A percentile compares a stretch with the other conserved stretches of the same genome.
These are phyloP conservation scores for Magnaporthales sp. DNA, from an alignment of 2,329 filamentous ascomycete species.

Conservation along the genomic window DNA sequence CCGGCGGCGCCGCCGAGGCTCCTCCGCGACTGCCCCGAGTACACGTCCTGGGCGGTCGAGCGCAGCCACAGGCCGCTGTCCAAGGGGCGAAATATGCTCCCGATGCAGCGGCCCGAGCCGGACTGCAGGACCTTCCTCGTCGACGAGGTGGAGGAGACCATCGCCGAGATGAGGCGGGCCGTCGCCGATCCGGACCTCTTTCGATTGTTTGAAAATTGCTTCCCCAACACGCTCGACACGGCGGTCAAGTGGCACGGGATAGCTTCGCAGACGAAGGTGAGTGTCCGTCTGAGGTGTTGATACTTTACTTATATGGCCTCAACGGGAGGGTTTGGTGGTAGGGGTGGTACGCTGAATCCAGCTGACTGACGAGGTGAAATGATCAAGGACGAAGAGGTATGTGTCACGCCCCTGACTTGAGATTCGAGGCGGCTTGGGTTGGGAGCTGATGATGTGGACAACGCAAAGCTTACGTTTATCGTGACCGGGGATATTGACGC, in stretches of 20 bases:
- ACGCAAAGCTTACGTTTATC: constrained; percentile 61
- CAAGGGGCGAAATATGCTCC: background rate
- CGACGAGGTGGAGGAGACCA: constrained; percentile 60
- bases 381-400: constrained; percentile 22
- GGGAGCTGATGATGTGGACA: background rate
- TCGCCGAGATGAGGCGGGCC: constrained; percentile 28
- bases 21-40: background rate
- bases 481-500: constrained; percentile 35
- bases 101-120: constrained; percentile 41
- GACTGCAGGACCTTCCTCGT: constrained; percentile 68
- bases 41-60: background rate
- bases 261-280: constrained; percentile 52
- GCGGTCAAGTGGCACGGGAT: constrained; percentile 10
- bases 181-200: constrained; percentile 47
- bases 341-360: background rate
- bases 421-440: background rate
- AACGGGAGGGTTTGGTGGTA: too few relatives aligned
- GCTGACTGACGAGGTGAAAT: background rate
- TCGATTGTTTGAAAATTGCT: constrained; percentile 68
- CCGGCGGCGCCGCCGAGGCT: background rate
- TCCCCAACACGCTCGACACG: constrained; percentile 55
- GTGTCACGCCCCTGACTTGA: background rate
- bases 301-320: too few relatives aligned
- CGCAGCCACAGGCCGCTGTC: background rate
- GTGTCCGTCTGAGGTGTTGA: constrained; percentile 12